These are phyloP conservation scores for Phytophthora nicotianae DNA, from an alignment of 352 stramenopile genomes.

Conservation along the genomic window DNA sequence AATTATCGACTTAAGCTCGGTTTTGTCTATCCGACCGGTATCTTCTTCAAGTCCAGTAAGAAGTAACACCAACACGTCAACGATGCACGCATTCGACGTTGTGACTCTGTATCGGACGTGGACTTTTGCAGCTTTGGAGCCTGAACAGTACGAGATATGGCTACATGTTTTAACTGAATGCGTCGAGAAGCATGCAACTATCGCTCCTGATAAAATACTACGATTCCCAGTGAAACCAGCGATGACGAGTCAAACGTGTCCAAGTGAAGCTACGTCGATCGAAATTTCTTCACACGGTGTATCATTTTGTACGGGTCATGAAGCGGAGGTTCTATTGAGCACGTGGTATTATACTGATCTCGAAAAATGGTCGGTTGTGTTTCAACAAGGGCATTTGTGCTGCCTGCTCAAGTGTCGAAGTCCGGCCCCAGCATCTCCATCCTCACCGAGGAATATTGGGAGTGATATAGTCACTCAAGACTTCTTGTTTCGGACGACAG, in stretches of 20 bases:
- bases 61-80: slow-evolving; percentile 2
- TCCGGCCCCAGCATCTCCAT: slow-evolving; percentile 12
- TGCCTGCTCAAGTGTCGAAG: slow-evolving; percentile 62
- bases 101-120: slow-evolving; percentile 78
- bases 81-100: slow-evolving; percentile 59
- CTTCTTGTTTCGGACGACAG: slow-evolving; percentile 65
- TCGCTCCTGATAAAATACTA: slow-evolving; percentile 52
- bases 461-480: slow-evolving; percentile 36
- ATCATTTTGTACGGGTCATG: slow-evolving; percentile 49
- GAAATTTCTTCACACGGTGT: slow-evolving; percentile 69
- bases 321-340: slow-evolving; percentile 54
- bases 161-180: slow-evolving; percentile 55
- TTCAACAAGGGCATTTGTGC: slow-evolving; percentile 57
- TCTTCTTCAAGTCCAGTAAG: slow-evolving; percentile 23
- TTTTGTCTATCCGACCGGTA: slow-evolving; percentile 69
- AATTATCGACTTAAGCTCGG: slow-evolving; percentile 68
- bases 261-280: slow-evolving; percentile 49
- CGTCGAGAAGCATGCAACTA: slow-evolving; percentile 62
- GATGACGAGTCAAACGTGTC: slow-evolving; percentile 40
- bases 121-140: slow-evolving; percentile 62
- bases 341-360: slow-evolving; percentile 85
- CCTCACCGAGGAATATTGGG: slow-evolving; percentile 2
- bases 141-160: slow-evolving; percentile 63
- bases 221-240: slow-evolving; percentile 56
- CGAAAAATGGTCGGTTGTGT: slow-evolving; percentile 74